Percentiles rank a stretch among this genome's conserved stretches.
Conservation (phyloP, 2,329 filamentous ascomycete species). For the Chrysoporthe deuterocubensis region DNA sequence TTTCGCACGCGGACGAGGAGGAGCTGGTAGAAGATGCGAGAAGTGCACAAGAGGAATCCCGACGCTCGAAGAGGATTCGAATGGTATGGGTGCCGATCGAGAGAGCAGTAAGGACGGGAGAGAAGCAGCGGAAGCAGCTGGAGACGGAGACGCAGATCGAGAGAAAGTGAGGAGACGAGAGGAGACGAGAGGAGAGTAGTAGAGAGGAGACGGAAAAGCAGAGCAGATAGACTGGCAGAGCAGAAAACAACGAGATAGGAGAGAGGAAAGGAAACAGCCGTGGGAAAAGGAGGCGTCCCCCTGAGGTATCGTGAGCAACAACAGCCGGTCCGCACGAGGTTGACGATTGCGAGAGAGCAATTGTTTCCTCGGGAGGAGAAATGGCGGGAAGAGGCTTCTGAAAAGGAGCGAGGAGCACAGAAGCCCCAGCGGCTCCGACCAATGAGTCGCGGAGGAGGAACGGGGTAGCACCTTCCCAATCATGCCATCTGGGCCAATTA, state of each 20-base stretch:
- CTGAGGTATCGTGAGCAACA: constrained; percentile 43
- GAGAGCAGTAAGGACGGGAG: constrained; percentile 13
- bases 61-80: constrained; percentile 32
- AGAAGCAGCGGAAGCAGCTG: constrained; percentile 9
- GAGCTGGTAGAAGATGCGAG: constrained; percentile 29
- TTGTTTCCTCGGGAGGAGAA: constrained; percentile 6
- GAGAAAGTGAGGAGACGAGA: constrained; percentile 29
- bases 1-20: constrained; percentile 24
- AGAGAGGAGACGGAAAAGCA: constrained; percentile 36
- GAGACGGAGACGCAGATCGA: constrained; percentile 31
- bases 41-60: constrained; percentile 29
- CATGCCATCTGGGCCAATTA: constrained; percentile 12
- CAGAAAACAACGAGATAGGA: constrained; percentile 41
- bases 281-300: constrained; percentile 43
- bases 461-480: constrained; percentile 14
- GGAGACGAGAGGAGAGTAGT: constrained; percentile 21
- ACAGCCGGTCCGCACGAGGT: constrained; percentile 42
- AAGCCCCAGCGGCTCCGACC: constrained; percentile 1
- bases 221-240: constrained; percentile 33
- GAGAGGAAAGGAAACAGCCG: constrained; percentile 48
- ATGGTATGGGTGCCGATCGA: constrained; percentile 28
- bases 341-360: constrained; percentile 37
- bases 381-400: constrained; percentile 13
- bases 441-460: constrained; percentile 5
- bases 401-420: constrained; percentile 18